Percentiles rank a stretch among this genome's conserved stretches.
These are phyloP conservation scores for Paraconiothyrium sp. DNA, from an alignment of 2,329 filamentous ascomycete genomes.

Conservation along the genomic window DNA sequence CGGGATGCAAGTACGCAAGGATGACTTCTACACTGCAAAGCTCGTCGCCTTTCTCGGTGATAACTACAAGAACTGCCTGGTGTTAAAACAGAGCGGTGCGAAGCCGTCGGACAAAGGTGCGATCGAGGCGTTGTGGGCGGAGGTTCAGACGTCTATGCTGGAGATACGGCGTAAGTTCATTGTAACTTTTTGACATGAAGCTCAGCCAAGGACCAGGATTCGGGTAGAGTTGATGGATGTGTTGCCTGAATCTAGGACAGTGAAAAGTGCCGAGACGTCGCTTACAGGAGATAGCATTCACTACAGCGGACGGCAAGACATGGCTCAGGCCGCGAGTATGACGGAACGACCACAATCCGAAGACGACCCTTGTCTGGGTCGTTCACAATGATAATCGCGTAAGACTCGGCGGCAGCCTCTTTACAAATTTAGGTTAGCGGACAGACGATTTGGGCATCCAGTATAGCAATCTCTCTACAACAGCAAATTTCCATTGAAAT, in stretches of 20 bases:
- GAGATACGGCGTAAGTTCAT: not conserved
- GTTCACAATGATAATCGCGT: not conserved
- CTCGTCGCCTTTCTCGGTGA: slow-evolving; percentile 3
- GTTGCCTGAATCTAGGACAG: not conserved
- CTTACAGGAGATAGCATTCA: not conserved
- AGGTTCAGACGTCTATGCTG: not conserved
- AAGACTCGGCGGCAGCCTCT: not conserved
- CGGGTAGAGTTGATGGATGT: not conserved
- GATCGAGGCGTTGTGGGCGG: slow-evolving; percentile 1
- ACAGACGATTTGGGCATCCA: too few relatives aligned
- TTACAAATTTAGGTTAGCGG: too few relatives aligned
- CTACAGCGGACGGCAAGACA: not conserved
- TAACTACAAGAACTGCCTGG: not conserved
- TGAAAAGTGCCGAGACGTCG: not conserved
- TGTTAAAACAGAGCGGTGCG: not conserved
- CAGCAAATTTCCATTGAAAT: too few relatives aligned
- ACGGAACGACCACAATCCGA: not conserved
- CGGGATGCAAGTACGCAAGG: not conserved
- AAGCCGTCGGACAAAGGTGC: not conserved
- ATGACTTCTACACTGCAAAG: not conserved
- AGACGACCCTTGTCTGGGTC: not conserved
- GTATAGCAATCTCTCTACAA: too few relatives aligned
- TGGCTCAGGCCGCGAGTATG: not conserved
- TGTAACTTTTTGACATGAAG: not conserved
- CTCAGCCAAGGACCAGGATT: not conserved